Evolutionary conservation across 148 eudicot species (phyloP).

Genomic region (Rhododendron kiyosumense): DNA sequence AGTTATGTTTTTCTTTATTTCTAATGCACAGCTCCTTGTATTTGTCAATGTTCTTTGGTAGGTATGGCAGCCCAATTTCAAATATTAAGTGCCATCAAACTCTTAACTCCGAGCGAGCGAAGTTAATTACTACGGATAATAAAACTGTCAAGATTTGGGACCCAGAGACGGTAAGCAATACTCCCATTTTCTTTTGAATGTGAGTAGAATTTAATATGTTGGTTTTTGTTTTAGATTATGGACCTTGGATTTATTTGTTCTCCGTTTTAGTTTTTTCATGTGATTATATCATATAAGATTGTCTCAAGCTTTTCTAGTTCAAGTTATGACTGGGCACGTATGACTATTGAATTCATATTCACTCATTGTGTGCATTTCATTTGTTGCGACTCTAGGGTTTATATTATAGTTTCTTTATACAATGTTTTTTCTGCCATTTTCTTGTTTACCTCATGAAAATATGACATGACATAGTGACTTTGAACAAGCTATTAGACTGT

Average conservation of each 20-base stretch:
- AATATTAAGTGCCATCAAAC: slow-evolving; percentile 89
- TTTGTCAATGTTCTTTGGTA: slow-evolving; percentile 12
- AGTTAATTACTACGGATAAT: slow-evolving; percentile 67
- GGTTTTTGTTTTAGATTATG: not conserved
- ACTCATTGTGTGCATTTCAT: not conserved
- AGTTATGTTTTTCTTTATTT: not conserved
- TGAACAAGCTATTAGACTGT: not conserved
- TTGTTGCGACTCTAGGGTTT: not conserved
- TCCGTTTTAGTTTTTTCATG: not conserved
- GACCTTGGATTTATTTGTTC: not conserved
- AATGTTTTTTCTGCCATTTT: not conserved
- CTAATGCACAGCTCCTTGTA: not conserved
- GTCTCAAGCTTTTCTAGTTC: not conserved
- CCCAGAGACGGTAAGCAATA: slow-evolving; percentile 70
- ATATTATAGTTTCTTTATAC: not conserved
- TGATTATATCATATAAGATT: not conserved
- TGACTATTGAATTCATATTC: not conserved
- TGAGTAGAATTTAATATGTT: not conserved
- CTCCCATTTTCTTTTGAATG: slow-evolving; percentile 3
- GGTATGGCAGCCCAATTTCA: slow-evolving; percentile 89
- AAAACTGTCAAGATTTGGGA: slow-evolving; percentile 92
- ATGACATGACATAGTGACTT: not conserved
- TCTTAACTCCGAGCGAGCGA: slow-evolving; percentile 58
- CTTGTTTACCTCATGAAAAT: not conserved
- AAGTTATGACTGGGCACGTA: not conserved